These are phyloP conservation scores for Colletotrichum melonis DNA, from an alignment of 2,329 filamentous ascomycete species.

Conservation along the genomic window DNA sequence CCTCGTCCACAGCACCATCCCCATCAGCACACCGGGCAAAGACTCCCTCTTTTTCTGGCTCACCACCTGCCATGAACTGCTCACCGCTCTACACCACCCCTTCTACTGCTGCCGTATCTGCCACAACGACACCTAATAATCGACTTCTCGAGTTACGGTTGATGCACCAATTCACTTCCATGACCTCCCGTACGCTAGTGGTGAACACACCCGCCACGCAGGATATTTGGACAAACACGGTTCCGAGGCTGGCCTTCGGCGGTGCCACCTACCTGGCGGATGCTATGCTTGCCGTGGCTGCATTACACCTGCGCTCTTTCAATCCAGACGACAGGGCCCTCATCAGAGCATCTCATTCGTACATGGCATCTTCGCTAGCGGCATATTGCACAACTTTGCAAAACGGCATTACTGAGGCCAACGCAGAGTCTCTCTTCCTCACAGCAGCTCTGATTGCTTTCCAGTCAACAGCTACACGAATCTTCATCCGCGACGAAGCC, in stretches of 20 bases:
- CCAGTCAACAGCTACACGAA: constrained; percentile 71
- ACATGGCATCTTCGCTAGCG: constrained; percentile 72
- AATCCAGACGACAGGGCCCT: constrained; percentile 68
- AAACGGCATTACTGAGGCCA: constrained; percentile 66
- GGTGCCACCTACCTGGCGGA: constrained; percentile 70
- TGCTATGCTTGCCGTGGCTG: constrained; percentile 72
- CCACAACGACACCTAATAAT: constrained; percentile 50
- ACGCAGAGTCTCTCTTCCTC: constrained; percentile 72
- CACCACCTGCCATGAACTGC: constrained; percentile 37
- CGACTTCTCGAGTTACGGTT: constrained; percentile 70
- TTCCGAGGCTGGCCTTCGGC: constrained; percentile 71
- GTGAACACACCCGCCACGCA: constrained; percentile 62
- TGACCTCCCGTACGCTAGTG: constrained; percentile 70
- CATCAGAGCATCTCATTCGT: constrained; percentile 72
- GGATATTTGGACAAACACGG: constrained; percentile 69
- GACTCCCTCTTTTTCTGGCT: constrained; percentile 36
- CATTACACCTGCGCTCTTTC: constrained; percentile 69
- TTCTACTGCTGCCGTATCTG: constrained; percentile 43
- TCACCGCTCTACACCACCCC: constrained; percentile 49
- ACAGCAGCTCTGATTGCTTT: constrained; percentile 75
- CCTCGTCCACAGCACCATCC: constrained; percentile 42
- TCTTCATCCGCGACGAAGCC: constrained; percentile 69
- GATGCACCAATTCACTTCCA: constrained; percentile 73
- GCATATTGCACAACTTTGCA: constrained; percentile 69
- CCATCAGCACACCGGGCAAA: constrained; percentile 36